These are phyloP conservation scores for Mucor piriformis DNA, from an alignment of 371 early-diverging fungal species.

Conservation along the genomic window DNA sequence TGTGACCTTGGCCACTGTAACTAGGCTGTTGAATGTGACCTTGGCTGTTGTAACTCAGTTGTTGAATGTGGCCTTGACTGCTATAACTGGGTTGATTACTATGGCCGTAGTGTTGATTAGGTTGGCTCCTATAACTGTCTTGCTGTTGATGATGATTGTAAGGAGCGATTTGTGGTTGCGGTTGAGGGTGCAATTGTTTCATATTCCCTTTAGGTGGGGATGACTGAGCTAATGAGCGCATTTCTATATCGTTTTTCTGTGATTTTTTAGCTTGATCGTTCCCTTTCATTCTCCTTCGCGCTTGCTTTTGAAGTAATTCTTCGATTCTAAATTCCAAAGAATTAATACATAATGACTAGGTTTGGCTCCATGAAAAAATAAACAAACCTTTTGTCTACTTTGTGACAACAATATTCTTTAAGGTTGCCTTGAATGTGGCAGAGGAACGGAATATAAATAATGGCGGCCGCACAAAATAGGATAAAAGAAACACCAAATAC, in stretches of 20 bases:
- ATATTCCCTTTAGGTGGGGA: constrained; percentile 24
- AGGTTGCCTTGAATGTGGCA: constrained; percentile 85
- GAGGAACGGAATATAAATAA: constrained; percentile 82
- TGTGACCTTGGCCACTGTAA: not conserved
- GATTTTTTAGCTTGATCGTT: constrained; percentile 5
- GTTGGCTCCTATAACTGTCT: too few species aligned
- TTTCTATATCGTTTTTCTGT: constrained; percentile 23
- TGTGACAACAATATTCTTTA: constrained; percentile 91
- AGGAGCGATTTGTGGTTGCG: not conserved
- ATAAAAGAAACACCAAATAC: constrained; percentile 58
- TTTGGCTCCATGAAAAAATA: not conserved
- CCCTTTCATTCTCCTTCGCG: constrained; percentile 25
- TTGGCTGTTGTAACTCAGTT: constrained; percentile 1
- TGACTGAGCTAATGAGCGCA: constrained; percentile 28
- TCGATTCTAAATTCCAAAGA: constrained; percentile 35
- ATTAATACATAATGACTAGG: not conserved
- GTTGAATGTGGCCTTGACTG: not conserved
- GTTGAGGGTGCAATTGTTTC: not conserved
- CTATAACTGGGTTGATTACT: not conserved
- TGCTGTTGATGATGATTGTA: not conserved
- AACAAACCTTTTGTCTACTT: constrained; percentile 81
- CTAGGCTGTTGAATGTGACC: not conserved
- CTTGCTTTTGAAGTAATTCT: constrained; percentile 36
- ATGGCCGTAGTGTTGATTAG: too few species aligned
- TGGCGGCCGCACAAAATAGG: constrained; percentile 61